Base-by-base conservation (phyloP, 345 rosid species). In the Adansonia digitata region DNA sequence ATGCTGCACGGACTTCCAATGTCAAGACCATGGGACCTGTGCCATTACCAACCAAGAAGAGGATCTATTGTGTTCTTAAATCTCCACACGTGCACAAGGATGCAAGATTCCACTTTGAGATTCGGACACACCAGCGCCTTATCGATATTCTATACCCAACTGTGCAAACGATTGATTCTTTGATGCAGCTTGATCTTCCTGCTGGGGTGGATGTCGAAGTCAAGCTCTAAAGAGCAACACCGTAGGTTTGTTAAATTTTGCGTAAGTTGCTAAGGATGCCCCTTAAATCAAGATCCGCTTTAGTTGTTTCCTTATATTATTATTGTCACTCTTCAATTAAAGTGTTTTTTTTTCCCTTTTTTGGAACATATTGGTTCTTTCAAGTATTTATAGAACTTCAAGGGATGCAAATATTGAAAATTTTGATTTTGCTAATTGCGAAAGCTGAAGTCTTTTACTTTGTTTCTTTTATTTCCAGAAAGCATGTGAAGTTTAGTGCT, bases 21-120 rank as follows among this genome's bases (percentile, higher is more conserved):
- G 99, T 97, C 0, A 93, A 91, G 84, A 93, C 98, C 43, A 91
- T 90, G 94, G 98, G 98, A 20, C 96, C 97, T 45, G 99, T 95
- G 77, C 99, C 98, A 0, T 83, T 93, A 76, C 98, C 97, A 0
- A 95, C 99, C 61, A 95, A 92, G 92, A 95, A 80, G 81, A 84
- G 94, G 45, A 35, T 92, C 77, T 93, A 88, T 78, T 95, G 99
- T 88, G 95, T 95, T 73, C 98, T 95, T 59, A 93, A 91, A 84
- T 93, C 99, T 48, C 98, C 98, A 17, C 98, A 95, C 24, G 99
- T 95, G 62, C 94, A 93, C 88, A 93, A 95, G 85, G 99, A 95
- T 72, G 99, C 99, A 43, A 85, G 99, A 85, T 92, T 92, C 74
- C 98, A 95, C 80, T 92, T 93, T 75, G 98, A 95, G 84, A 92